A percentile compares a stretch with the other conserved stretches of the same genome.
Evolutionary conservation across 2,329 filamentous ascomycete species (phyloP).

Genomic region (Gaeumannomyces sp.): DNA sequence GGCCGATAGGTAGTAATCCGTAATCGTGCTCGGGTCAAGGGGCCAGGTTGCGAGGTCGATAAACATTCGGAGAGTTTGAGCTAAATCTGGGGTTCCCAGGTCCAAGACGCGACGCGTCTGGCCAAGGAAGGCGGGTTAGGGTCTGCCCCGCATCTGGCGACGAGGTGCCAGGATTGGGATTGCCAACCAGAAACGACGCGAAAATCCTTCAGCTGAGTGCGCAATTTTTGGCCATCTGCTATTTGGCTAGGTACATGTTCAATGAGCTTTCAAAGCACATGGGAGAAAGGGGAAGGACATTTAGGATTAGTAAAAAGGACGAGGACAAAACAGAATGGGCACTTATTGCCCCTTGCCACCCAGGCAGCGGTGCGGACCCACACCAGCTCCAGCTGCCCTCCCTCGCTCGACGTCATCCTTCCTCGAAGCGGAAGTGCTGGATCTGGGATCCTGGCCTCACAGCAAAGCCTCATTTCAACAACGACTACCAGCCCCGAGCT

Average conservation of each 20-base stretch:
- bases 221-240: too few relatives aligned
- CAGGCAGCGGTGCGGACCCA: not conserved
- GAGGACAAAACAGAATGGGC: too few relatives aligned
- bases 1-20: not conserved
- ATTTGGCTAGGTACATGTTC: too few relatives aligned
- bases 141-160: not conserved
- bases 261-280: too few relatives aligned
- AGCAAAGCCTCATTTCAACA: not conserved
- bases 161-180: too few relatives aligned
- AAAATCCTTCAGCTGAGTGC: too few relatives aligned
- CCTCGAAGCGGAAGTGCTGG: not conserved
- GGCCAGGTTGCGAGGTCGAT: not conserved
- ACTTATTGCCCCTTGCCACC: too few relatives aligned
- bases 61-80: not conserved
- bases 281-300: too few relatives aligned
- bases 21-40: not conserved
- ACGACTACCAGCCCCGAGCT: not conserved
- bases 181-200: too few relatives aligned
- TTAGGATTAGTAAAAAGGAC: too few relatives aligned
- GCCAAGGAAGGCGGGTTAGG: not conserved
- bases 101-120: not conserved
- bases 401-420: constrained; percentile 4
- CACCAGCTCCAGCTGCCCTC: constrained; percentile 7
- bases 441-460: not conserved
- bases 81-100: not conserved